A percentile compares a stretch with the other conserved stretches of the same genome.
These are phyloP conservation scores for Starmerella sp. DNA, from an alignment of 805 yeast species.

Conservation along the genomic window DNA sequence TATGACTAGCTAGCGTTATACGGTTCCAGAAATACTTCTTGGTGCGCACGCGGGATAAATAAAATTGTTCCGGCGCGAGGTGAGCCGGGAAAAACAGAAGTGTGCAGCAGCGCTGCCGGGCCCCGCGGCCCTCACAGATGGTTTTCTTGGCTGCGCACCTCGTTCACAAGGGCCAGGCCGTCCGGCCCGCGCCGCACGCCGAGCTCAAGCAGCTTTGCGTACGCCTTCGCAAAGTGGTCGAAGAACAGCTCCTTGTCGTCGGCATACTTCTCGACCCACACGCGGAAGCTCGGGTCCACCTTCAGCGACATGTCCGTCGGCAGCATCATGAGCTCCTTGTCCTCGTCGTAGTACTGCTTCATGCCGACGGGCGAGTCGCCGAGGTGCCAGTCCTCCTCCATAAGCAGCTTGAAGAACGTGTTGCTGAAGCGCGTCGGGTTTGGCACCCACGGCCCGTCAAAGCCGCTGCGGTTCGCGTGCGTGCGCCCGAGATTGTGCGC, in stretches of 20 bases:
- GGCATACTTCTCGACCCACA: constrained; percentile 59
- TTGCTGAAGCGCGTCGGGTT: constrained; percentile 64
- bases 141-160: constrained; percentile 18
- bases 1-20: too few species aligned
- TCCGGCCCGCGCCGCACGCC: constrained; percentile 56
- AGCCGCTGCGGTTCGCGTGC: constrained; percentile 57
- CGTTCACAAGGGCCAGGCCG: constrained; percentile 28
- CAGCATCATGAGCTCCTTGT: constrained; percentile 70
- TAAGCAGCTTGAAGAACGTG: constrained; percentile 51
- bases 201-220: constrained; percentile 59
- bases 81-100: too few species aligned
- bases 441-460: constrained; percentile 85
- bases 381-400: constrained; percentile 44
- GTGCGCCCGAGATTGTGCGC: constrained; percentile 57
- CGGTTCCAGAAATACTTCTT: too few species aligned
- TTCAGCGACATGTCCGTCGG: constrained; percentile 66
- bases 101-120: not conserved
- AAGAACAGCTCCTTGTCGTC: constrained; percentile 51
- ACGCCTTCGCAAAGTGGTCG: constrained; percentile 53
- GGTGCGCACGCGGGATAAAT: not conserved
- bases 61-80: not conserved
- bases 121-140: not conserved
- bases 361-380: constrained; percentile 33
- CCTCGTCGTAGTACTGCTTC: constrained; percentile 36
- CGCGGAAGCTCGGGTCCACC: constrained; percentile 47